Conservation (phyloP, 202 grass and related monocot species). For the Setaria viridis region DNA sequence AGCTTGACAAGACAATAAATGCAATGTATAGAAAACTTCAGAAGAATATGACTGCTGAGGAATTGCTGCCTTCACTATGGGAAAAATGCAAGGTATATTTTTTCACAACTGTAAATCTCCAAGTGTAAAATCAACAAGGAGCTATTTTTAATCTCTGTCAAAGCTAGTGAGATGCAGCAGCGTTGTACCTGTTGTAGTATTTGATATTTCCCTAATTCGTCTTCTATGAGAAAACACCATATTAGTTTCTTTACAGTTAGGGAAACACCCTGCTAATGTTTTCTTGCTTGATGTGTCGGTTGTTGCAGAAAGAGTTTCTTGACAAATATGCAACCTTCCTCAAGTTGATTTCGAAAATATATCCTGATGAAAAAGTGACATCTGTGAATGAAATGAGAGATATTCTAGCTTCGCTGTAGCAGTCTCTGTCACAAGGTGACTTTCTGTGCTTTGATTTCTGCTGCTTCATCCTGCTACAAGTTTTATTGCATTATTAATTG, state of each 20-base stretch:
- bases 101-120: neutral
- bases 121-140: neutral
- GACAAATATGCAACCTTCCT: constrained; percentile 90
- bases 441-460: constrained; percentile 15
- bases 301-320: constrained; percentile 94
- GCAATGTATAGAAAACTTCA: constrained; percentile 97
- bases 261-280: neutral
- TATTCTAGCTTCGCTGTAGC: constrained; percentile 61
- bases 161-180: neutral
- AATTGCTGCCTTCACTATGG: constrained; percentile 90
- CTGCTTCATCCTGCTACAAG: neutral
- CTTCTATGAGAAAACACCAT: neutral
- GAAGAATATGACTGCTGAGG: constrained; percentile 95
- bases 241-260: neutral
- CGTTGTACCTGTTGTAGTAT: neutral
- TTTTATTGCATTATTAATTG: neutral
- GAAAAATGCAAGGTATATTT: constrained; percentile 94
- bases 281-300: neutral
- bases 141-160: neutral
- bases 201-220: constrained; percentile 1
- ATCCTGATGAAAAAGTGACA: constrained; percentile 78
- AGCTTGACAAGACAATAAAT: constrained; percentile 95
- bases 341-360: constrained; percentile 86
- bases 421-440: constrained; percentile 45
- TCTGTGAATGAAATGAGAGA: constrained; percentile 79